These are phyloP conservation scores for Nicotiana noctiflora DNA, from an alignment of 257 asterid genomes.

Conservation along the genomic window DNA sequence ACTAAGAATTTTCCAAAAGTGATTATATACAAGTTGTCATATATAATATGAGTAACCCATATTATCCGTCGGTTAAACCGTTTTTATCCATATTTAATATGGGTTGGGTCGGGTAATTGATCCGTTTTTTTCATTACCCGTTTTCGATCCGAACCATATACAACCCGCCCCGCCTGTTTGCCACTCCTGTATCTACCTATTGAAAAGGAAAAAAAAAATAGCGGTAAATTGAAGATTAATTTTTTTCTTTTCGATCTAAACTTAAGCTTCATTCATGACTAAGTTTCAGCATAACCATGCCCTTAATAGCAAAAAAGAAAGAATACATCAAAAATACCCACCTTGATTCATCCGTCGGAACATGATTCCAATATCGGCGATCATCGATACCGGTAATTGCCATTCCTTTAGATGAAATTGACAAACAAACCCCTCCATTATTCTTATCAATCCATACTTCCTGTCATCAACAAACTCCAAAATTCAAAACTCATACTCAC, in stretches of 20 bases:
- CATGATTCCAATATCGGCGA: conserved; percentile 85
- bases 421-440: conserved; percentile 68
- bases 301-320: background rate
- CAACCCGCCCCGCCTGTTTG: too few relatives aligned
- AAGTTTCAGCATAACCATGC: background rate
- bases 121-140: too few relatives aligned
- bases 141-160: too few relatives aligned
- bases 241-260: background rate
- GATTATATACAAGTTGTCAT: too few relatives aligned
- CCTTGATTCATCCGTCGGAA: conserved; percentile 73
- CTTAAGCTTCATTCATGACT: background rate
- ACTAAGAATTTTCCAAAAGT: too few relatives aligned
- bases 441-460: conserved; percentile 83
- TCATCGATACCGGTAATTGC: conserved; percentile 80
- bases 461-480: conserved; percentile 20
- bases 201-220: background rate
- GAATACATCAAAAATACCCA: conserved; percentile 15
- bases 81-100: too few relatives aligned
- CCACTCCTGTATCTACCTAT: too few relatives aligned
- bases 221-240: background rate
- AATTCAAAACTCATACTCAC: background rate
- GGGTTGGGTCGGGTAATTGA: too few relatives aligned
- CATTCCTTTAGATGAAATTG: conserved; percentile 68
- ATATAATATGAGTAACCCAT: too few relatives aligned
- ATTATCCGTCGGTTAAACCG: too few relatives aligned